phyloP scores from a whole-genome alignment of 345 rosid species.

The Populus alba region DNA sequence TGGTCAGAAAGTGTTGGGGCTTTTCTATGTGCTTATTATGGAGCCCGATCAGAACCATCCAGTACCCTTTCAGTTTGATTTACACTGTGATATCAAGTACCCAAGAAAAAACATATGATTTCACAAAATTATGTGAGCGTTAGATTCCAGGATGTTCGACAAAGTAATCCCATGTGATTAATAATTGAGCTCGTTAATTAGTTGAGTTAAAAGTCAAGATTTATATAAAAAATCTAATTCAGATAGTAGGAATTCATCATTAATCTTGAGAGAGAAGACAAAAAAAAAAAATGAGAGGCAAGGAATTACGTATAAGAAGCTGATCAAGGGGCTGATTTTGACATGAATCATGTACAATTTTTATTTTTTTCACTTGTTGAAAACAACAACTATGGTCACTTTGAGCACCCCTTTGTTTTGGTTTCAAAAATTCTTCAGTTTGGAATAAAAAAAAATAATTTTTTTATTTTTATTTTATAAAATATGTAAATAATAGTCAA shows the following conservation, averaged over 20 bases:
- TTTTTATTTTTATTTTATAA: too few relatives aligned
- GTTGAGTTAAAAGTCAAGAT: too few relatives aligned
- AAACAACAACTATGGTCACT: too few relatives aligned
- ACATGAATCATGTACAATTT: too few relatives aligned
- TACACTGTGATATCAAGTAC: neutral
- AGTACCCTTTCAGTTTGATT: neutral
- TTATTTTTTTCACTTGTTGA: too few relatives aligned
- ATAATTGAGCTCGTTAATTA: too few relatives aligned
- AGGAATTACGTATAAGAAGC: neutral
- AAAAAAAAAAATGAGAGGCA: neutral
- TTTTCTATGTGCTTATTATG: neutral
- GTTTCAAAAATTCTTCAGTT: too few relatives aligned
- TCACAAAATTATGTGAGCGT: neutral
- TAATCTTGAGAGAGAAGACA: too few relatives aligned
- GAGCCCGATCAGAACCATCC: neutral
- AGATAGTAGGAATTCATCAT: neutral
- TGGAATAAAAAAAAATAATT: too few relatives aligned
- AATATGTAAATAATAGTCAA: too few relatives aligned
- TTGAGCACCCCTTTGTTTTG: too few relatives aligned
- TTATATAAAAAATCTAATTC: neutral
- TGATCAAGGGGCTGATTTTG: neutral
- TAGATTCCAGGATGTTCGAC: neutral
- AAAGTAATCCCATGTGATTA: neutral
- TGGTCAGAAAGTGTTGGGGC: conserved; percentile 14
- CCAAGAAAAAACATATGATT: neutral